Conservation (phyloP, 2,329 filamentous ascomycete genomes). For the Claviceps sp. region DNA sequence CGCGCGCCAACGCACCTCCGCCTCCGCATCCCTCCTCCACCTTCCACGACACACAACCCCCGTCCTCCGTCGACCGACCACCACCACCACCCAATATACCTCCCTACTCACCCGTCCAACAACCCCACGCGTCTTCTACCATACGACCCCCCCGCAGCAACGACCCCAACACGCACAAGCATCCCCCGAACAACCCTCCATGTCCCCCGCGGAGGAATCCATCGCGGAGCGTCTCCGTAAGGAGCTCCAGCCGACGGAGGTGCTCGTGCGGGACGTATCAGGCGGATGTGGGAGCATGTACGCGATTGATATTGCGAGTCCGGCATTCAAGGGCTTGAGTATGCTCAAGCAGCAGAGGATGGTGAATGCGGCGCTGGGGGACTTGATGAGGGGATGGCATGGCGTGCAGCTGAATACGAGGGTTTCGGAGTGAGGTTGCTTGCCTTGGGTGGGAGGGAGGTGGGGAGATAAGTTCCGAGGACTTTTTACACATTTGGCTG, state of each 20-base stretch:
- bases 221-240: slow-evolving; percentile 41
- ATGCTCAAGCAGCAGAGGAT: slow-evolving; percentile 74
- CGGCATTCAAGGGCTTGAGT: slow-evolving; percentile 53
- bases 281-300: slow-evolving; percentile 85
- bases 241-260: slow-evolving; percentile 36
- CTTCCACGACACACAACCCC: neutral
- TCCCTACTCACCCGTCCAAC: too few relatives aligned
- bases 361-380: slow-evolving; percentile 61
- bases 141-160: neutral
- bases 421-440: slow-evolving; percentile 17
- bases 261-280: slow-evolving; percentile 64
- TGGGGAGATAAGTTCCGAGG: too few relatives aligned
- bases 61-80: neutral
- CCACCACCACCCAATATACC: neutral
- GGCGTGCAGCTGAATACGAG: slow-evolving; percentile 69
- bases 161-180: neutral
- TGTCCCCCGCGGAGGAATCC: slow-evolving; percentile 39
- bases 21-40: neutral
- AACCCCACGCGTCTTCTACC: neutral
- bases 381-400: slow-evolving; percentile 71
- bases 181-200: slow-evolving; percentile 9
- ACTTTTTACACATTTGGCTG: too few relatives aligned
- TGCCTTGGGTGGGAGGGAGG: too few relatives aligned
- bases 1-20: neutral
- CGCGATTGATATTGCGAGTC: slow-evolving; percentile 62